phyloP scores from a whole-genome alignment of 1,284 basidiomycete genomes.

The Cryptococcus floricola region DNA sequence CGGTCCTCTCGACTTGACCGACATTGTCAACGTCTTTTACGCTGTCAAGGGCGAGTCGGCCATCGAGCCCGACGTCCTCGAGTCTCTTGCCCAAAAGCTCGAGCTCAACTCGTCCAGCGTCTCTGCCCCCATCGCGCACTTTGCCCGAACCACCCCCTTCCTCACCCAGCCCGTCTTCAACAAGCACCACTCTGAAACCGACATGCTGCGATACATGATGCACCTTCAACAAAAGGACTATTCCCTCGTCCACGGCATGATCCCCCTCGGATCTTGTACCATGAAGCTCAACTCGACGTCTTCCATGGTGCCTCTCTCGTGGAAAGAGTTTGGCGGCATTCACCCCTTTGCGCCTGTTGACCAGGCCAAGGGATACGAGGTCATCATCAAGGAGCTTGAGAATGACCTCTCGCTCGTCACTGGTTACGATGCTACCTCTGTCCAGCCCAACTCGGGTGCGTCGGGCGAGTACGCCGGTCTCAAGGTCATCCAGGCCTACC shows the following conservation, averaged over 20 bases:
- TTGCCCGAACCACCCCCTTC: slow-evolving; percentile 70
- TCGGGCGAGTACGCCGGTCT: slow-evolving; percentile 94
- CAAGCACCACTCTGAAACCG: slow-evolving; percentile 92
- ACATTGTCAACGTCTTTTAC: slow-evolving; percentile 78
- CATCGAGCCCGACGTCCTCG: slow-evolving; percentile 44
- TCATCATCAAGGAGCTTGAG: slow-evolving; percentile 87
- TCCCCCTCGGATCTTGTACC: slow-evolving; percentile 91
- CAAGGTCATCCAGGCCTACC: slow-evolving; percentile 89
- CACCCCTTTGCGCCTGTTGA: slow-evolving; percentile 91
- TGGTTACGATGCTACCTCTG: slow-evolving; percentile 87
- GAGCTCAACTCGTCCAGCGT: slow-evolving; percentile 29
- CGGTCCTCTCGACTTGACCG: slow-evolving; percentile 66
- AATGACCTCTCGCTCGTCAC: slow-evolving; percentile 88
- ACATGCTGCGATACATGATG: slow-evolving; percentile 95
- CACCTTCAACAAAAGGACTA: slow-evolving; percentile 92
- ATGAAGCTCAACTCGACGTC: slow-evolving; percentile 98
- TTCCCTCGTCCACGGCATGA: slow-evolving; percentile 93
- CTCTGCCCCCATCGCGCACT: slow-evolving; percentile 52
- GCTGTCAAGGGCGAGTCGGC: slow-evolving; percentile 44
- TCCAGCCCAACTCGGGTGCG: slow-evolving; percentile 97
- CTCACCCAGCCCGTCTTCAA: slow-evolving; percentile 89
- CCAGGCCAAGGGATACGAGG: slow-evolving; percentile 83
- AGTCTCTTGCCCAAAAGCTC: slow-evolving; percentile 42
- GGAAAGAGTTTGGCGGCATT: slow-evolving; percentile 82
- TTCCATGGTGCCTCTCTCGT: slow-evolving; percentile 93